Base-by-base conservation (phyloP, 768 basidiomycete species). In the Auriscalpium microsporum region DNA sequence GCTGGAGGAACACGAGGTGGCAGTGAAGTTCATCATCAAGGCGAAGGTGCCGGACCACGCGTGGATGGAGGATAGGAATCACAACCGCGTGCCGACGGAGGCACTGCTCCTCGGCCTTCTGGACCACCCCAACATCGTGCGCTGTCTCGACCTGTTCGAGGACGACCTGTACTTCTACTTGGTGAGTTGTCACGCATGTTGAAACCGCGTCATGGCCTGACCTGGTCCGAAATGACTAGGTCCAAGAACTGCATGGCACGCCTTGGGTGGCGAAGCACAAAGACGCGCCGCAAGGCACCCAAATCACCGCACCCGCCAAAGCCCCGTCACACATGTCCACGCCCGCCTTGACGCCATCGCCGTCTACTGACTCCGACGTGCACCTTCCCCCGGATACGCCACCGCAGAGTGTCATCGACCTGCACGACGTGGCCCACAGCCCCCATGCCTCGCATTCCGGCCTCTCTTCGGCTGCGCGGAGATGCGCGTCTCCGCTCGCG, bases 21-120 rank as follows among this genome's bases (percentile, higher is more conserved):
- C 94, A 0, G 88, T 96, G 69, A 97, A 97, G 72, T 96, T 97
- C 68, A 93, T 97, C 65, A 81, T 88, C 73, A 94, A 91, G 69
- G 78, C 74, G 51, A 79, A 82, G 58, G 76, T 84, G 1, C 79
- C 79, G 0, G 76, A 76, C 16, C 75, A 78, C 57, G 78, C 78
- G 36, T 82, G 83, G 84, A 81, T 80, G 71, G 70, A 83, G 51
- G 82, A 90, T 66, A 75, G 82, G 50, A 67, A 70, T 19, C 68
- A 79, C 51, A 82, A 86, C 23, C 76, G 74, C 54, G 70, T 95
- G 28, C 94, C 94, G 7, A 81, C 84, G 35, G 94, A 97, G 71
- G 81, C 92, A 38, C 78, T 86, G 67, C 72, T 96, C 16, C 76
- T 97, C 44, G 80, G 77, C 60, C 76, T 78, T 61, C 77, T 90